Conservation (phyloP, 371 early-diverging fungal genomes). For the Zancudomyces culisetae region DNA sequence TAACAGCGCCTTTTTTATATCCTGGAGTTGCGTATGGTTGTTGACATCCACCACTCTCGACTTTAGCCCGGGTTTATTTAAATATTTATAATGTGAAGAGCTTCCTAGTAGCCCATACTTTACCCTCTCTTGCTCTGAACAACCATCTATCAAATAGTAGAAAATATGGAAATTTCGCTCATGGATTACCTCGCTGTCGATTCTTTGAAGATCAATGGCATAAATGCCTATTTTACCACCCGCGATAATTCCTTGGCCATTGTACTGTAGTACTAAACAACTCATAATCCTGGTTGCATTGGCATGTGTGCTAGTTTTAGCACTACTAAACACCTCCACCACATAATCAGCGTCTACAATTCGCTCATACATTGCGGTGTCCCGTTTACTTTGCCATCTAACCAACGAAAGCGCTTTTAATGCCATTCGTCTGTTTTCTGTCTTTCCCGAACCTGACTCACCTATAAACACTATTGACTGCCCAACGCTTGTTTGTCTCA, state of each 20-base stretch:
- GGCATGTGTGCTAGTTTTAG: constrained; percentile 41
- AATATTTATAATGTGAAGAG: constrained; percentile 12
- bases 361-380: constrained; percentile 54
- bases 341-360: constrained; percentile 46
- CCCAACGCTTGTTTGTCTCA: constrained; percentile 24
- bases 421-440: constrained; percentile 39
- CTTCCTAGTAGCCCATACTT: neutral
- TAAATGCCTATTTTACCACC: constrained; percentile 73
- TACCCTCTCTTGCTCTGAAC: constrained; percentile 18
- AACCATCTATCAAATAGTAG: constrained; percentile 54
- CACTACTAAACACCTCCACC: constrained; percentile 70
- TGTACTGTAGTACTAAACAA: constrained; percentile 73
- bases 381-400: constrained; percentile 53
- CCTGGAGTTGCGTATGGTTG: constrained; percentile 36
- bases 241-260: constrained; percentile 57
- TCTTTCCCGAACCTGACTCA: constrained; percentile 79
- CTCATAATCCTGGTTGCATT: constrained; percentile 75
- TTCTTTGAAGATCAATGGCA: constrained; percentile 63
- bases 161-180: constrained; percentile 84
- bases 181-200: constrained; percentile 34
- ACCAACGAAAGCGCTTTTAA: constrained; percentile 48
- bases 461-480: constrained; percentile 34
- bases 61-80: constrained; percentile 25
- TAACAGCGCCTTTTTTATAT: constrained; percentile 55
- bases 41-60: constrained; percentile 25